A percentile compares a stretch with the other conserved stretches of the same genome.
phyloP scores from a whole-genome alignment of 192 early-diverging fungal genomes.

The Backusella sp. region DNA sequence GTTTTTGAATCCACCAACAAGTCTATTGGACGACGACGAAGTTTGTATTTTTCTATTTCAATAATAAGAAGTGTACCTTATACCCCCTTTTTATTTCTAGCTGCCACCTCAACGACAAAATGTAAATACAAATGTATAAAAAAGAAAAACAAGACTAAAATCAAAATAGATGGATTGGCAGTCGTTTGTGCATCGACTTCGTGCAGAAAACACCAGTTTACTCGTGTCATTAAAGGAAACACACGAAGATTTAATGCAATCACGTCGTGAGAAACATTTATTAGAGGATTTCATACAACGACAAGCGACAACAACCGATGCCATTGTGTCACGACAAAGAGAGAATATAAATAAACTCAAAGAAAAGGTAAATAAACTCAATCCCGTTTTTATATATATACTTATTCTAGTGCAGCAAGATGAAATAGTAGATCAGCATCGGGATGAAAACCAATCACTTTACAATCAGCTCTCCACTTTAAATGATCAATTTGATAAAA shows the following conservation, averaged over 20 bases:
- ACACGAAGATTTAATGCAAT: slow-evolving; percentile 1
- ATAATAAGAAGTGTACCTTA: background rate
- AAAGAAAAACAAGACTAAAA: background rate
- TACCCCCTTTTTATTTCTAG: background rate
- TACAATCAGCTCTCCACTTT: background rate
- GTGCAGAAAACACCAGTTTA: slow-evolving; percentile 1
- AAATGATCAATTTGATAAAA: background rate
- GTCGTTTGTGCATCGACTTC: background rate
- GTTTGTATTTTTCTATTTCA: background rate
- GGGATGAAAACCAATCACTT: background rate
- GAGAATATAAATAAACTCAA: background rate
- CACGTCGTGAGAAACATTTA: background rate
- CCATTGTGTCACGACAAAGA: background rate
- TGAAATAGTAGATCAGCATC: background rate
- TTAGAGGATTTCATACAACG: slow-evolving; percentile 2
- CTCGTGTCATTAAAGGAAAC: background rate
- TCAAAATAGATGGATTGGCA: background rate
- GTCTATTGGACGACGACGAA: background rate
- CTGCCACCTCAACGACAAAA: background rate
- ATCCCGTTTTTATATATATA: too few species aligned
- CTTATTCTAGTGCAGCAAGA: background rate
- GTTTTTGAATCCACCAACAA: slow-evolving; percentile 13
- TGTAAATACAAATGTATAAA: background rate
- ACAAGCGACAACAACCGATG: slow-evolving; percentile 1
- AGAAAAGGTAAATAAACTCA: background rate